Evolutionary conservation across 257 asterid species (phyloP), one percentile per base, ranked within the genome.

Genomic region (Cordia subcordata): DNA sequence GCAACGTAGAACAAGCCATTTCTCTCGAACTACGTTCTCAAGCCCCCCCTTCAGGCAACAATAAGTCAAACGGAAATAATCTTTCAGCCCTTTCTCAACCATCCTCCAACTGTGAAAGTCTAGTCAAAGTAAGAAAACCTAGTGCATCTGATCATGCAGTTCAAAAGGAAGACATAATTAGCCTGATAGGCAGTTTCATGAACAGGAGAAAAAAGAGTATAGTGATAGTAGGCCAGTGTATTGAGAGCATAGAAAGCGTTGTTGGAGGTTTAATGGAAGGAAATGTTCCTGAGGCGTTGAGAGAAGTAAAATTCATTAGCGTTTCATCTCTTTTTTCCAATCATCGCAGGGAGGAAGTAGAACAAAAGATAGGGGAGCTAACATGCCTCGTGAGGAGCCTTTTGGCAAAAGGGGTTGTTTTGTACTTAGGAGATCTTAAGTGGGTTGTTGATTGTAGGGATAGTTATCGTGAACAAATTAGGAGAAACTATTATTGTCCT

Each of bases 381-480:
- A 66, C 73, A 0, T 65, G 82, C 15, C 69, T 85, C 13, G 85
- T 87, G 46, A 79, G 67, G 75, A 74, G 91, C 53, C 75, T 83
- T 6, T 64, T 70, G 15, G 51, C 59, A 1, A 87, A 80, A 56
- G 98, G 96, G 13, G 95, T 83, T 6, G 83, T 90, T 40, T 57
- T 90, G 66, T 90, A 85, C 66, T 70, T 87, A 1, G 98, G 98
- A 23, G 96, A 90, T 69, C 70, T 90, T 15, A 87, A 83, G 58
- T 87, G 98, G 96, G 75, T 90, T 22, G 53, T 79, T 72, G 91
- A 90, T 61, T 87, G 71, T 59, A 77, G 79, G 67, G 78, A 55
- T 23, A 68, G 65, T 20, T 44, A 33, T 50, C 53, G 70, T 13
- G 82, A 70, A 32, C 65, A 70, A 55, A 71, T 70, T 23, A 75